A percentile compares a stretch with the other conserved stretches of the same genome.
phyloP scores from a whole-genome alignment of 2,329 filamentous ascomycete genomes.

The Whalleya microplaca region DNA sequence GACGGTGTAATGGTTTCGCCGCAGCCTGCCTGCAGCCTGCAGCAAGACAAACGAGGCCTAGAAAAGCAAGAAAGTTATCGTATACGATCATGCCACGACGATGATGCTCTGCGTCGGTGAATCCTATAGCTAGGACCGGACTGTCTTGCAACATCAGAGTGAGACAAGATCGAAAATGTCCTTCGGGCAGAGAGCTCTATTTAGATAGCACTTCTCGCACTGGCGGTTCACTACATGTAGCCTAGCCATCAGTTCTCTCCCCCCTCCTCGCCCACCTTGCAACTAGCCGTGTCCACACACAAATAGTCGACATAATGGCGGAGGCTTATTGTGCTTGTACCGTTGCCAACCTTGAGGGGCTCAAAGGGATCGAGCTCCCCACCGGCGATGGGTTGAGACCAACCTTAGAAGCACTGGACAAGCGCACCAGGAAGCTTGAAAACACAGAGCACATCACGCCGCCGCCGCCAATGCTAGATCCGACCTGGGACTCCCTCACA shows the following conservation, averaged over 20 bases:
- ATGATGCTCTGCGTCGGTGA: not conserved
- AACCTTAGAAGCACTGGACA: slow-evolving; percentile 25
- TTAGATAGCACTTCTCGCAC: not conserved
- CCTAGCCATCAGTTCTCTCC: not conserved
- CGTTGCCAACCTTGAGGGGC: slow-evolving; percentile 31
- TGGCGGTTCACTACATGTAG: not conserved
- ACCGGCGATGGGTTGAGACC: not conserved
- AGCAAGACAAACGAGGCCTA: not conserved
- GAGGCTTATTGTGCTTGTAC: slow-evolving; percentile 28
- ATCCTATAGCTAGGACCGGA: not conserved
- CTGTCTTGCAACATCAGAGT: not conserved
- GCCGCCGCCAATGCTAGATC: slow-evolving; percentile 30
- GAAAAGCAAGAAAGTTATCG: not conserved
- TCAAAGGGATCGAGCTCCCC: slow-evolving; percentile 5
- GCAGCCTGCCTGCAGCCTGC: not conserved
- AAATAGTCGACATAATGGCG: slow-evolving; percentile 11
- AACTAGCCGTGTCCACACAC: not conserved
- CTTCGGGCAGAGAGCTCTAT: not conserved
- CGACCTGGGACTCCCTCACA: slow-evolving; percentile 31
- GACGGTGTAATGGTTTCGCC: not conserved
- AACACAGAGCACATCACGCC: slow-evolving; percentile 13
- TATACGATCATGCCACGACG: too few relatives aligned
- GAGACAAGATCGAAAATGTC: not conserved
- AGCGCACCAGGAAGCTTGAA: slow-evolving; percentile 28
- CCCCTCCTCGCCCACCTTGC: not conserved